These are phyloP conservation scores for Blastobotrys elegans DNA, from an alignment of 1,139 yeast species.

Conservation along the genomic window DNA sequence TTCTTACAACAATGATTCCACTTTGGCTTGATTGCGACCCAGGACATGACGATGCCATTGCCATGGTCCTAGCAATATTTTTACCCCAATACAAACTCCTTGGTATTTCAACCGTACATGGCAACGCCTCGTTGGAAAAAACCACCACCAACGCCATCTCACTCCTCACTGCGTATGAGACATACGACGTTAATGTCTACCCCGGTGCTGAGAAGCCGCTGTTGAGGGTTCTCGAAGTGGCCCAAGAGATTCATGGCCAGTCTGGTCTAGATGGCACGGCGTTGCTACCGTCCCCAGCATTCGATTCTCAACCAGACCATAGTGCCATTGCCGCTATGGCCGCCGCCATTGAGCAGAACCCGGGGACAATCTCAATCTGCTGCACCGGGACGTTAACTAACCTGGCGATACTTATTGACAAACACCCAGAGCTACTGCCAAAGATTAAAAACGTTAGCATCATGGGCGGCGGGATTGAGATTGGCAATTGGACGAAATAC, in stretches of 20 bases:
- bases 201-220: conserved; percentile 62
- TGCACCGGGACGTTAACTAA: conserved; percentile 78
- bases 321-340: conserved; percentile 56
- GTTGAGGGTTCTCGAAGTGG: conserved; percentile 44
- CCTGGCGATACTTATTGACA: conserved; percentile 47
- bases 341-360: conserved; percentile 41
- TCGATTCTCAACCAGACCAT: conserved; percentile 36
- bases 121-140: conserved; percentile 62
- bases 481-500: conserved; percentile 42
- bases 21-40: conserved; percentile 94
- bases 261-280: conserved; percentile 72
- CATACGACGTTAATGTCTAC: conserved; percentile 52
- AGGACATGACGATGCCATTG: conserved; percentile 86
- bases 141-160: conserved; percentile 71
- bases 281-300: conserved; percentile 42
- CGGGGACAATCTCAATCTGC: conserved; percentile 51
- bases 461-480: conserved; percentile 71
- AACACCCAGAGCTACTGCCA: conserved; percentile 47
- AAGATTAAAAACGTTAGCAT: conserved; percentile 51
- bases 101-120: conserved; percentile 80
- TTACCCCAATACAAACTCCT: conserved; percentile 53
- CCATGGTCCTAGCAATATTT: conserved; percentile 58
- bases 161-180: conserved; percentile 54
- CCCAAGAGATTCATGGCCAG: conserved; percentile 66
- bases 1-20: conserved; percentile 41